Evolutionary conservation across 2,329 filamentous ascomycete genomes (phyloP), one percentile per base, ranked within the genome.

Genomic region (Aspergillus tamarii): DNA sequence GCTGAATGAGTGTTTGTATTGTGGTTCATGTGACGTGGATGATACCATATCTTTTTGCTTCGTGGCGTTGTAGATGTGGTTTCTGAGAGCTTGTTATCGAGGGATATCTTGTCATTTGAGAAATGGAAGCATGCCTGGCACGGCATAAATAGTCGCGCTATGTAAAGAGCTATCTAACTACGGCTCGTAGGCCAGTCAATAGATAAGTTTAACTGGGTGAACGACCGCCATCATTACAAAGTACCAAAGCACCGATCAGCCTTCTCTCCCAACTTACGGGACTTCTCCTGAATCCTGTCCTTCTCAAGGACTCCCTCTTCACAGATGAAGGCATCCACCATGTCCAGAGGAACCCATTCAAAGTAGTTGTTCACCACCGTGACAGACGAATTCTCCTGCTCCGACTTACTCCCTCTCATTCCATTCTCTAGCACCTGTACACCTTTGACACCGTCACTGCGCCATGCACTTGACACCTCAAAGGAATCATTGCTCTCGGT

Each of bases 241-340:
- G 53, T 60, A 3, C 63, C 65, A 50, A 78, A 74, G 45, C 72
- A 73, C 36, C 52, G 61, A 1, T 67, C 59, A 0, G 61, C 60
- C 48, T 65, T 61, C 26, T 64, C 32, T 6, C 67, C 69, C 32
- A 76, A 65, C 23, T 72, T 50, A 0, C 60, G 43, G 7, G 74
- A 70, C 54, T 68, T 72, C 3, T 68, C 53, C 28, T 60, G 54
- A 43, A 80, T 77, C 0, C 60, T 66, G 2, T 59, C 50, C 32
- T 60, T 61, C 6, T 68, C 64, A 41, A 77, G 55, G 5, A 81
- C 69, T 0, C 86, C 87, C 6, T 83, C 75, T 59, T 89, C 86
- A 3, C 84, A 86, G 36, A 87, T 74, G 68, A 87, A 89, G 0
- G 75, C 74, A 69, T 88, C 81, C 7, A 89, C 77, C 48, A 88